Evolutionary conservation across 2,329 filamentous ascomycete genomes (phyloP), one percentile per base, ranked within the genome.

Genomic region (Xylariaceae sp.): DNA sequence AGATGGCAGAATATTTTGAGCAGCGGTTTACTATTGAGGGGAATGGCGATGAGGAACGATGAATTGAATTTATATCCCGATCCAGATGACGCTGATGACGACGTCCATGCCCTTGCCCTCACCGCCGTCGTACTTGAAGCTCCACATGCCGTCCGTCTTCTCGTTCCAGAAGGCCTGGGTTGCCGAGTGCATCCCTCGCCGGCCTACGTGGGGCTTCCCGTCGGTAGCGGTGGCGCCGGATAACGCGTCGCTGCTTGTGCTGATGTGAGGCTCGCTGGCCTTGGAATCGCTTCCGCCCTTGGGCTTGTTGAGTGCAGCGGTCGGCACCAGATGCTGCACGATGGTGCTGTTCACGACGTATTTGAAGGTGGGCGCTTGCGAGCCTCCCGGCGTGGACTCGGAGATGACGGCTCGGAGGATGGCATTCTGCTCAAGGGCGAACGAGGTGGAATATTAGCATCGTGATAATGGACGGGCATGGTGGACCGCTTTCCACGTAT

Each of bases 331-430:
- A 76, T 97, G 92, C 77, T 99, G 92, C 64, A 97, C 95, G 69
- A 97, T 96, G 62, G 92, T 97, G 78, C 89, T 95, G 80, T 96
- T 97, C 75, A 95, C 91, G 64, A 91, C 89, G 75, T 92, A 97
- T 74, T 97, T 97, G 83, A 86, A 96, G 15, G 77, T 72, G 5
- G 88, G 86, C 22, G 81, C 76, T 26, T 77, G 73, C 56, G 77
- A 75, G 57, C 78, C 74, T 45, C 78, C 70, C 16, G 82, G 79
- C 16, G 81, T 83, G 47, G 86, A 85, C 69, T 92, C 88, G 62
- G 86, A 85, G 72, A 92, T 89, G 61, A 92, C 79, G 49, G 84
- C 80, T 68, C 87, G 84, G 61, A 94, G 84, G 70, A 92, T 88
- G 52, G 79, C 82, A 76, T 87, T 89, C 87, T 90, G 63, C 22